These are phyloP conservation scores for Hygrophorus russula DNA, from an alignment of 768 basidiomycete species.

Conservation along the genomic window DNA sequence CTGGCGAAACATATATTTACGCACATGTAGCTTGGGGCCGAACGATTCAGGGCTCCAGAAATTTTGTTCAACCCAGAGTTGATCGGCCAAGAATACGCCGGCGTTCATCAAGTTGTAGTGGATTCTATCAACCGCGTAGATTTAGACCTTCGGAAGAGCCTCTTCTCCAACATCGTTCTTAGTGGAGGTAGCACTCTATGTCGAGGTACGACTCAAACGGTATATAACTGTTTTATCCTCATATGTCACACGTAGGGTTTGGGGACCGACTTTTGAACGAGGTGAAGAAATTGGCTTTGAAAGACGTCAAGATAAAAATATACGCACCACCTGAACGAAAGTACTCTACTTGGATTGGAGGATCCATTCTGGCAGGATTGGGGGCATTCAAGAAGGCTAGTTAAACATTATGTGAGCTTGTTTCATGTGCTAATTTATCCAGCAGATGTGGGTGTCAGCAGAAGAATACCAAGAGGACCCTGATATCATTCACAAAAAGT, in stretches of 20 bases:
- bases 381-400: conserved; percentile 94
- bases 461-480: conserved; percentile 99
- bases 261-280: conserved; percentile 94
- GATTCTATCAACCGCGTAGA: conserved; percentile 96
- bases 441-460: conserved; percentile 98
- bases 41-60: conserved; percentile 95
- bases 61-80: conserved; percentile 96
- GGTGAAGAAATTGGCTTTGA: conserved; percentile 89
- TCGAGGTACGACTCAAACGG: conserved; percentile 48
- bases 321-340: conserved; percentile 99
- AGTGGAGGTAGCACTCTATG: conserved; percentile 95
- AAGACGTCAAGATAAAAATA: conserved; percentile 98
- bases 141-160: conserved; percentile 86
- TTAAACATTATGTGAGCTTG: conserved; percentile 1
- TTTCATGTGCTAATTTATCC: conserved; percentile 8
- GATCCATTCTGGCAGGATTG: conserved; percentile 90
- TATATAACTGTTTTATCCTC: background rate
- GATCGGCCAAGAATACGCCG: conserved; percentile 91
- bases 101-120: conserved; percentile 97
- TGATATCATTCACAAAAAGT: conserved; percentile 95
- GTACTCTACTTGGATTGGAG: conserved; percentile 95
- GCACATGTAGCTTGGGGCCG: conserved; percentile 67
- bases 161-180: conserved; percentile 94
- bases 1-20: conserved; percentile 9
- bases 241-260: conserved; percentile 45